These are phyloP conservation scores for Protomyces pachydermus DNA, from an alignment of 1,139 yeast species.

Conservation along the genomic window DNA sequence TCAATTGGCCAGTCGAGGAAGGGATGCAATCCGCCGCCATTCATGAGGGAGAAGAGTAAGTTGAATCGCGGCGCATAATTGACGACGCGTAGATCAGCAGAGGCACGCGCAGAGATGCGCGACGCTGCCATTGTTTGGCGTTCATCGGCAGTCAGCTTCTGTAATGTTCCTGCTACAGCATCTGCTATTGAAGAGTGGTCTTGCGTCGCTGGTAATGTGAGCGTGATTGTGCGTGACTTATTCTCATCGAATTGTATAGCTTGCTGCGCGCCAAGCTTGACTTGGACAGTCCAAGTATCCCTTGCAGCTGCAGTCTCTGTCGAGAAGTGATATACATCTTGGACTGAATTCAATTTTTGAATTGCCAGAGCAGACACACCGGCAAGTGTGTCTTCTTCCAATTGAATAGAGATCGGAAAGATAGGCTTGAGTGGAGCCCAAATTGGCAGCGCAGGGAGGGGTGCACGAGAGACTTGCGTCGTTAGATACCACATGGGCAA, in stretches of 20 bases:
- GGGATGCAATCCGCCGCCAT: constrained; percentile 48
- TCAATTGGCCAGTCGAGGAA: constrained; percentile 58
- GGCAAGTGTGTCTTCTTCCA: constrained; percentile 41
- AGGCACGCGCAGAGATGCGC: not conserved
- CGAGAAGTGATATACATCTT: constrained; percentile 34
- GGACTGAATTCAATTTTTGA: constrained; percentile 34
- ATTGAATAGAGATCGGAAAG: constrained; percentile 41
- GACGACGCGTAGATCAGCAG: constrained; percentile 23
- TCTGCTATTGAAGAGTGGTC: not conserved
- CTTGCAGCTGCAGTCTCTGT: constrained; percentile 41
- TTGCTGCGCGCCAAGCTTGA: constrained; percentile 38
- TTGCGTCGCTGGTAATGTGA: constrained; percentile 34
- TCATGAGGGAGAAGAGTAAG: constrained; percentile 58
- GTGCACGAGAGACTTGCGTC: constrained; percentile 71
- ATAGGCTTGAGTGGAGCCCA: constrained; percentile 1
- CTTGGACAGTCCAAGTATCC: not conserved
- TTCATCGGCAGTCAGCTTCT: constrained; percentile 2
- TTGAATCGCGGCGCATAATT: constrained; percentile 59
- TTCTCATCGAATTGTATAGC: constrained; percentile 41
- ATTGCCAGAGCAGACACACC: constrained; percentile 53
- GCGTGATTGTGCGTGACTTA: constrained; percentile 34
- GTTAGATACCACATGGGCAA: constrained; percentile 68
- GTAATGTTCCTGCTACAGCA: constrained; percentile 2
- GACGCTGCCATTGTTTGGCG: not conserved
- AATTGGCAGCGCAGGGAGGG: constrained; percentile 49